Evolutionary conservation across 352 stramenopile genomes (phyloP).

Genomic region (Phytopythium montanum): DNA sequence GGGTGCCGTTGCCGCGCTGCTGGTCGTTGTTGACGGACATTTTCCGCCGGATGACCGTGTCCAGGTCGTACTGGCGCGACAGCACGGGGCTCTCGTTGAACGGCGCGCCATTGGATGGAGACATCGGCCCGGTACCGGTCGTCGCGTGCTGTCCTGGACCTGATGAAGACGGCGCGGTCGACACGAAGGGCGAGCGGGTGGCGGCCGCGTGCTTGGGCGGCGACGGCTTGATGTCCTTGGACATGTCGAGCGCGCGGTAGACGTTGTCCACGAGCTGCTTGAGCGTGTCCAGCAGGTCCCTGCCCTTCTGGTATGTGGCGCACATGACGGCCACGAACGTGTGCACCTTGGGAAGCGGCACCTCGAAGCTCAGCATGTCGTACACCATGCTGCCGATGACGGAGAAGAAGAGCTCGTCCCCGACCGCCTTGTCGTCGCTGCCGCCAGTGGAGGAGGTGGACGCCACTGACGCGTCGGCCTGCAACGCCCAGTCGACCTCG

Average conservation of each 20-base stretch:
- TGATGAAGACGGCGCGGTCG: background rate
- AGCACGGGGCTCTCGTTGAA: constrained; percentile 33
- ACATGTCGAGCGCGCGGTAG: constrained; percentile 72
- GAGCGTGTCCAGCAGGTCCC: constrained; percentile 63
- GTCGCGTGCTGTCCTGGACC: background rate
- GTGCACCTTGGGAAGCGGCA: constrained; percentile 64
- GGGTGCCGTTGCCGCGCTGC: constrained; percentile 6
- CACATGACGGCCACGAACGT: constrained; percentile 83
- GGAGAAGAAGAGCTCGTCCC: constrained; percentile 80
- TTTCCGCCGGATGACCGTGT: constrained; percentile 76
- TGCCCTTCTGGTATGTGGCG: constrained; percentile 74
- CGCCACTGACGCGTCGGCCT: constrained; percentile 28
- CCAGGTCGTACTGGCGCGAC: constrained; percentile 66
- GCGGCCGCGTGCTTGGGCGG: constrained; percentile 16
- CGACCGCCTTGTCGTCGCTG: constrained; percentile 36
- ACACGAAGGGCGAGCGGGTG: background rate
- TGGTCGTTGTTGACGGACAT: constrained; percentile 56
- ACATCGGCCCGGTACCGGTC: background rate
- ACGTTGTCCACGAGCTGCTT: constrained; percentile 83
- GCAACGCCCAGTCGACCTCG: constrained; percentile 57
- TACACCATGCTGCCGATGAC: constrained; percentile 79
- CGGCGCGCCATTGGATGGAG: background rate
- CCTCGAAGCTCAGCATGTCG: constrained; percentile 84
- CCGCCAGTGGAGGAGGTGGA: constrained; percentile 6
- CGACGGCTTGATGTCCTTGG: constrained; percentile 55